Conservation (phyloP, 1,284 basidiomycete genomes). For the Fistulinella cinereoalba region DNA sequence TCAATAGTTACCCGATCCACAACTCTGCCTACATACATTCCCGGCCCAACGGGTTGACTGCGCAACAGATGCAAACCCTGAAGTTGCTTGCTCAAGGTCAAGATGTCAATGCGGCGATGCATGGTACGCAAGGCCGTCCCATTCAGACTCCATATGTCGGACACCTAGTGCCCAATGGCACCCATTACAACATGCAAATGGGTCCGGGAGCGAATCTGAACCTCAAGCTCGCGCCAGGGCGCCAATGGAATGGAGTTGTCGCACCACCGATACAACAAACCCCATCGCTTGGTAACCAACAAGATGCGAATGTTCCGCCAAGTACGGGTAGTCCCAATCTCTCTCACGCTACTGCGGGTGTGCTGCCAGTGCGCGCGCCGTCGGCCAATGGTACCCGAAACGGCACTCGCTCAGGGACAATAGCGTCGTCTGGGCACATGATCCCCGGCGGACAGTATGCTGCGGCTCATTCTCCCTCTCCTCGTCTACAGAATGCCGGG, state of each 20-base stretch:
- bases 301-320: constrained; percentile 29
- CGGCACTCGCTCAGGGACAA: constrained; percentile 36
- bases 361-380: constrained; percentile 45
- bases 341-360: constrained; percentile 32
- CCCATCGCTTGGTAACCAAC: constrained; percentile 22
- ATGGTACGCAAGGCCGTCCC: constrained; percentile 34
- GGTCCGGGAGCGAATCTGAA: constrained; percentile 33
- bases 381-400: constrained; percentile 54
- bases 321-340: constrained; percentile 38
- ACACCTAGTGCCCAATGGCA: constrained; percentile 35
- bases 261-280: constrained; percentile 34
- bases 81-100: constrained; percentile 47
- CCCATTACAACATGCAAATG: constrained; percentile 39
- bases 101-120: constrained; percentile 38
- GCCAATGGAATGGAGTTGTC: constrained; percentile 41
- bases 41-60: constrained; percentile 38
- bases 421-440: constrained; percentile 32
- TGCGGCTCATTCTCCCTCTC: constrained; percentile 47
- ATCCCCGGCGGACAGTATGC: constrained; percentile 40
- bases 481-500: constrained; percentile 49
- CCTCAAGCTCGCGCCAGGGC: constrained; percentile 41
- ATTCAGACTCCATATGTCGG: constrained; percentile 33
- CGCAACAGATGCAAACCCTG: constrained; percentile 55
- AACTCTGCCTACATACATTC: constrained; percentile 35
- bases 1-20: constrained; percentile 41